phyloP scores from a whole-genome alignment of 2,329 filamentous ascomycete species.

The Hypoxylon sp. region DNA sequence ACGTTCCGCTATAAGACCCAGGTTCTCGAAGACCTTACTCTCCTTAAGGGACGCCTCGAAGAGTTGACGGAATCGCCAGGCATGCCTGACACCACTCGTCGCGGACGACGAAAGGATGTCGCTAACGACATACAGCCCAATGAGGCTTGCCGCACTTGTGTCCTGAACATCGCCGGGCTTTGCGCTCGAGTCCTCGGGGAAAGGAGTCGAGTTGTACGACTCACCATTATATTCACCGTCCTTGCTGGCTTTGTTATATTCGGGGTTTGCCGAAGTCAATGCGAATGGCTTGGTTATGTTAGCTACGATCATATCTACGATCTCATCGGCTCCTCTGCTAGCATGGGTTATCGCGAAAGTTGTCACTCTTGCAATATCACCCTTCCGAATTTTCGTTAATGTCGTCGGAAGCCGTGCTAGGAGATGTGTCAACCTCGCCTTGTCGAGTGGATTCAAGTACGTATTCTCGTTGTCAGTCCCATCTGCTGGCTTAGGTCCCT shows the following conservation, averaged over 20 bases:
- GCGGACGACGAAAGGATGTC: conserved; percentile 85
- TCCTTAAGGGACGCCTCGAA: conserved; percentile 80
- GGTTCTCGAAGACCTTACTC: conserved; percentile 76
- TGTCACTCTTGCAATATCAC: conserved; percentile 87
- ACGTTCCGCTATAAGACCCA: conserved; percentile 80
- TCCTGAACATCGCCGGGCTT: conserved; percentile 65
- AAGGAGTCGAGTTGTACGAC: conserved; percentile 55
- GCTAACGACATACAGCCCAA: conserved; percentile 81
- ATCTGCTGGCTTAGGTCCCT: conserved; percentile 61
- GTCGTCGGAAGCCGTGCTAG: conserved; percentile 85
- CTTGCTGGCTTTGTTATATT: conserved; percentile 58
- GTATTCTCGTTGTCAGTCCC: conserved; percentile 63
- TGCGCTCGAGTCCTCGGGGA: conserved; percentile 57
- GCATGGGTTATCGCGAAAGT: conserved; percentile 91
- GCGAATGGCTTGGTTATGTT: conserved; percentile 85
- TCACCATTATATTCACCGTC: conserved; percentile 56
- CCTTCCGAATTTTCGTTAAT: conserved; percentile 80
- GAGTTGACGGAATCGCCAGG: conserved; percentile 86
- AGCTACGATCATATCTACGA: conserved; percentile 87
- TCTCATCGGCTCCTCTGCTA: conserved; percentile 86
- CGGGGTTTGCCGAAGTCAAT: conserved; percentile 77
- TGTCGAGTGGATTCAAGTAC: conserved; percentile 85
- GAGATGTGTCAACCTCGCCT: conserved; percentile 86
- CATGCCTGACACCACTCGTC: conserved; percentile 82
- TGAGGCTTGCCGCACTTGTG: conserved; percentile 78